Percentiles rank a stretch among this genome's conserved stretches.
Evolutionary conservation across 441 rosid genomes (phyloP).

Genomic region (Croton laevigatus): DNA sequence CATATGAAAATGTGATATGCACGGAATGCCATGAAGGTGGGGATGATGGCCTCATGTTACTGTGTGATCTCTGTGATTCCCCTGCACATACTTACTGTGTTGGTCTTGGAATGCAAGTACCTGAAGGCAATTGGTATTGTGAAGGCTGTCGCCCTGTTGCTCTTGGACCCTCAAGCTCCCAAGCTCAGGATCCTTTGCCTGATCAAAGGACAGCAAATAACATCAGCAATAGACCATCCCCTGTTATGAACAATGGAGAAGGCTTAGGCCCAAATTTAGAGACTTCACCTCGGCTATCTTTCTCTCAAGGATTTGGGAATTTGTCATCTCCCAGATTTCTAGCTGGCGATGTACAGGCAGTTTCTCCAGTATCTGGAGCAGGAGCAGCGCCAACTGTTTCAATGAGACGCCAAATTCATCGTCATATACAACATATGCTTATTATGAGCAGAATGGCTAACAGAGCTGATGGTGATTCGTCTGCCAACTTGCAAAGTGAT

Average conservation of each 20-base stretch:
- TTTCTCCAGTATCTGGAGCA: constrained; percentile 63
- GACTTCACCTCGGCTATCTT: constrained; percentile 53
- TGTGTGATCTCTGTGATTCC: constrained; percentile 96
- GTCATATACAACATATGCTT: constrained; percentile 72
- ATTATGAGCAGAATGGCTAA: constrained; percentile 53
- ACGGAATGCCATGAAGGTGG: constrained; percentile 94
- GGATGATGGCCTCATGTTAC: constrained; percentile 95
- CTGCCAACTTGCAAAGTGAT: constrained; percentile 40
- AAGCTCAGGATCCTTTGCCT: constrained; percentile 41
- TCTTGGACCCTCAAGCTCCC: constrained; percentile 71
- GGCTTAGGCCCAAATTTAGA: constrained; percentile 43
- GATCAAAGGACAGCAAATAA: constrained; percentile 48
- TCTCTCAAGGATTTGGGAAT: constrained; percentile 44
- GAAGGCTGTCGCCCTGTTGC: constrained; percentile 90
- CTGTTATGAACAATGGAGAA: constrained; percentile 40
- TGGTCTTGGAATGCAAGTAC: constrained; percentile 92
- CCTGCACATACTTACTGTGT: constrained; percentile 97
- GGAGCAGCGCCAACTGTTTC: constrained; percentile 83
- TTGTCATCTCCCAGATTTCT: constrained; percentile 69
- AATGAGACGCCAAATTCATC: constrained; percentile 75
- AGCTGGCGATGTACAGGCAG: constrained; percentile 42
- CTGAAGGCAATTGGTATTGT: constrained; percentile 99
- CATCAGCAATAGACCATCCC: constrained; percentile 47
- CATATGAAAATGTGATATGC: constrained; percentile 89
- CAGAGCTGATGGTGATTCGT: constrained; percentile 42